Conservation (phyloP, 495 filamentous ascomycete species). For the Neurospora sp. region DNA sequence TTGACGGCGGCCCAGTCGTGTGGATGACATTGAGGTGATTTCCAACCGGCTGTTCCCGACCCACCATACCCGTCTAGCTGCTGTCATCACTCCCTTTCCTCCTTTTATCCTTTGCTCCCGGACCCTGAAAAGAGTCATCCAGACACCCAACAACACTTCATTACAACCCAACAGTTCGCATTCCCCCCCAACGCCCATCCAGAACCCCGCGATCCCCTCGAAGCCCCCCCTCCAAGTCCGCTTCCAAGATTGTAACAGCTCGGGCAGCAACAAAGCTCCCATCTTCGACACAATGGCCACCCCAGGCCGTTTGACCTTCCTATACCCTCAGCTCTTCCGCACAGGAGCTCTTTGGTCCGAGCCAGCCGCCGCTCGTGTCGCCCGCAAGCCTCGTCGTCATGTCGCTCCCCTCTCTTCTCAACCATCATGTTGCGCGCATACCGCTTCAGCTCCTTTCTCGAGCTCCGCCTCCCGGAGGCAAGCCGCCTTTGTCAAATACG, state of each 20-base stretch:
- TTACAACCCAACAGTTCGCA: neutral
- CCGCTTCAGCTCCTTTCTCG: constrained; percentile 17
- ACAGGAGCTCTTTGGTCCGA: constrained; percentile 27
- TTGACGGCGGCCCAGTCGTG: neutral
- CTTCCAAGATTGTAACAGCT: neutral
- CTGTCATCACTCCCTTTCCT: neutral
- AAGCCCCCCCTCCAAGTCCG: neutral
- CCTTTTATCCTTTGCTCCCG: neutral
- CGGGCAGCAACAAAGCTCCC: neutral
- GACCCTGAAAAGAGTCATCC: neutral
- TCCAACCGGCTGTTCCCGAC: neutral
- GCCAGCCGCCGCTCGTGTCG: constrained; percentile 14
- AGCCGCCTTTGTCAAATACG: constrained; percentile 36
- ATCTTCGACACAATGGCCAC: constrained; percentile 47
- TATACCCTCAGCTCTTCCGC: constrained; percentile 61
- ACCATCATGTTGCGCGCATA: constrained; percentile 11
- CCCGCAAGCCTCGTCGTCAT: constrained; percentile 13
- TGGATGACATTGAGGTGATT: neutral
- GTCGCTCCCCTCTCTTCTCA: constrained; percentile 3
- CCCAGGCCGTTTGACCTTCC: constrained; percentile 52
- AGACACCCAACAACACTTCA: neutral
- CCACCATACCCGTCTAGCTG: neutral
- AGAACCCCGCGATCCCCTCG: neutral
- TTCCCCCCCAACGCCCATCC: neutral
- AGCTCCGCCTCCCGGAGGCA: constrained; percentile 20